Conservation (phyloP, 1,284 basidiomycete genomes). For the Rhodotorula mucilaginosa region DNA sequence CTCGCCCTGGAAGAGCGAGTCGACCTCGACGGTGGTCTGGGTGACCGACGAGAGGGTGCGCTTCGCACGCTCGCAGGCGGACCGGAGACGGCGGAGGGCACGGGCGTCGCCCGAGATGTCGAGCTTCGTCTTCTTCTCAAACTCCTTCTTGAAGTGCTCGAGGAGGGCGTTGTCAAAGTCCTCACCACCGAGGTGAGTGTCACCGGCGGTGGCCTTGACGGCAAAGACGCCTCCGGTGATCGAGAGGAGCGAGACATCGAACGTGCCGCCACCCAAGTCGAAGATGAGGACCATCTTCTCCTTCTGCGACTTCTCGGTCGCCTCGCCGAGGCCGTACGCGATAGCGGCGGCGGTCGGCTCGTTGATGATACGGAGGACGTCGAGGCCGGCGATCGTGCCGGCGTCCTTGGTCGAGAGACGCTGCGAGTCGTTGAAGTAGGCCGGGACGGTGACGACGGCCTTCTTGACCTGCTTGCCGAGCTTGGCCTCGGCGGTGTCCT, state of each 20-base stretch:
- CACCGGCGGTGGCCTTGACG: slow-evolving; percentile 63
- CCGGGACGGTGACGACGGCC: slow-evolving; percentile 67
- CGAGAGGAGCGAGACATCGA: slow-evolving; percentile 65
- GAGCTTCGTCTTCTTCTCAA: slow-evolving; percentile 70
- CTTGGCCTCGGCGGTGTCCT: slow-evolving; percentile 71
- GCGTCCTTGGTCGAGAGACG: slow-evolving; percentile 63
- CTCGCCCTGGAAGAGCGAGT: slow-evolving; percentile 80
- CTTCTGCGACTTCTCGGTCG: slow-evolving; percentile 68
- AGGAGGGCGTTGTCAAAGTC: slow-evolving; percentile 97
- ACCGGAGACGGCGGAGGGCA: slow-evolving; percentile 89
- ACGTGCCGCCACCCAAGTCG: slow-evolving; percentile 92
- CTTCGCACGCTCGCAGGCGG: slow-evolving; percentile 99
- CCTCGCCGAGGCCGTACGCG: slow-evolving; percentile 59
- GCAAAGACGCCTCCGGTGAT: slow-evolving; percentile 64
- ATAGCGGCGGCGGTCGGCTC: slow-evolving; percentile 57
- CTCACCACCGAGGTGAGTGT: slow-evolving; percentile 71
- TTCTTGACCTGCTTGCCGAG: slow-evolving; percentile 62
- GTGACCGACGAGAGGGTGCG: slow-evolving; percentile 95
- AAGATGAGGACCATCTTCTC: slow-evolving; percentile 99
- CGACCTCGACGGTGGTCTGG: slow-evolving; percentile 98
- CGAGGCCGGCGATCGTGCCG: slow-evolving; percentile 63
- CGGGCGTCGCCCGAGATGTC: slow-evolving; percentile 95
- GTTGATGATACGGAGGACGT: slow-evolving; percentile 69
- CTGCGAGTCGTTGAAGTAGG: slow-evolving; percentile 68
- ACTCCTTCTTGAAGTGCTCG: slow-evolving; percentile 71